Evolutionary conservation across 768 basidiomycete genomes (phyloP), one percentile per base, ranked within the genome.

Genomic region (Mrakia hoshinonis): DNA sequence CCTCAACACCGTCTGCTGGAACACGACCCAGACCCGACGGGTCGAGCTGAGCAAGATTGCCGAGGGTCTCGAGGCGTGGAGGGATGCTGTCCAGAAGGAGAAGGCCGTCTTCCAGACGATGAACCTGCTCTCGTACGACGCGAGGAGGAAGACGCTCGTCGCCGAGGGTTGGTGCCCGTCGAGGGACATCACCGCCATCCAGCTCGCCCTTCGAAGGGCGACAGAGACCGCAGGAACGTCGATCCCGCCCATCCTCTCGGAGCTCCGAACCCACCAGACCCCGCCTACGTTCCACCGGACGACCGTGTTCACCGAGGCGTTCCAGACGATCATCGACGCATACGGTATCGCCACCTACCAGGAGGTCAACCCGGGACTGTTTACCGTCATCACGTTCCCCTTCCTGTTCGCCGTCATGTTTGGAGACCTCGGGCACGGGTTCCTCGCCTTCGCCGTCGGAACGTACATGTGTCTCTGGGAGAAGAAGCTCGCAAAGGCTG

Each of bases 341-440:
- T 99, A 99, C 77, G 96, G 95, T 76, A 87, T 91, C 65, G 90
- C 92, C 18, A 87, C 86, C 0, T 98, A 99, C 78, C 91, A 97
- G 78, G 96, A 99, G 80, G 87, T 93, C 78, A 98, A 98, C 78
- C 95, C 96, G 24, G 96, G 94, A 67, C 81, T 98, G 36, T 95
- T 95, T 80, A 92, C 82, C 62, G 80, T 81, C 73, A 81, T 82
- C 75, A 96, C 93, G 1, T 96, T 96, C 86, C 96, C 96, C 0
- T 98, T 99, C 86, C 81, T 99, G 75, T 99, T 98, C 76, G 95
- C 92, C 5, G 91, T 99, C 81, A 99, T 99, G 96, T 99, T 99
- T 78, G 96, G 96, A 76, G 96, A 99, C 80, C 90, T 98, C 77
- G 96, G 96, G 3, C 96, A 99, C 81, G 96, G 92, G 38, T 82